A percentile compares a stretch with the other conserved stretches of the same genome.
Evolutionary conservation across 176 grass and related monocot species (phyloP).

Genomic region (Zizania latifolia): DNA sequence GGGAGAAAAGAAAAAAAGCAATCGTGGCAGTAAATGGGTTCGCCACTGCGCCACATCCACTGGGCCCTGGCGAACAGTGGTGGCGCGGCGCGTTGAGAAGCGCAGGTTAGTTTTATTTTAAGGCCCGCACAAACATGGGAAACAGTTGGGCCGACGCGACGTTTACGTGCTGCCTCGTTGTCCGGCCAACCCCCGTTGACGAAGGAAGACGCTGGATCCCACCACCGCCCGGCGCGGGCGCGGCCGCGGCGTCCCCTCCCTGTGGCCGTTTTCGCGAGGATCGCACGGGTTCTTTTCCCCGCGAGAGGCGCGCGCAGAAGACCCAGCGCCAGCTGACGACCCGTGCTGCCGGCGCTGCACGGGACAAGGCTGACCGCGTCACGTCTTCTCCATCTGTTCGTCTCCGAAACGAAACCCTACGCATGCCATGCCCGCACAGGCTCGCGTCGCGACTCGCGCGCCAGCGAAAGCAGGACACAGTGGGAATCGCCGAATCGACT

Average conservation of each 20-base stretch:
- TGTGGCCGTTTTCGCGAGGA: background rate
- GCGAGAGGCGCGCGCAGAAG: background rate
- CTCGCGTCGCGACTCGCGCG: too few species aligned
- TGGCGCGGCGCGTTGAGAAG: background rate
- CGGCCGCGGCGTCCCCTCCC: too few species aligned
- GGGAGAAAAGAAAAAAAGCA: background rate
- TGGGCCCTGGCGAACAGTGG: background rate
- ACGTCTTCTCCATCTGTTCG: conserved; percentile 17
- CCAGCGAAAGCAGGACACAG: background rate
- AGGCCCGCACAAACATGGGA: conserved; percentile 19
- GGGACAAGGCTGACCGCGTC: conserved; percentile 20
- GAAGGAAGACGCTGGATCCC: background rate
- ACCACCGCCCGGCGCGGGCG: too few species aligned
- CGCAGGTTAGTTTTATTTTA: background rate
- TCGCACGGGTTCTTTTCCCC: background rate
- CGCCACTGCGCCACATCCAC: background rate
- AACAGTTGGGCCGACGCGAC: conserved; percentile 27
- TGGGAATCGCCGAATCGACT: background rate
- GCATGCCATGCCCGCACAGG: background rate
- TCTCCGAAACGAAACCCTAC: background rate
- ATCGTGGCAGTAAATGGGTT: too few species aligned
- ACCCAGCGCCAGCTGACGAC: background rate
- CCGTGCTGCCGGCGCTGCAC: conserved; percentile 18
- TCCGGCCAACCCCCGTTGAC: conserved; percentile 18
- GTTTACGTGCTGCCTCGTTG: conserved; percentile 39